These are phyloP conservation scores for Scheffersomyces quercinus DNA, from an alignment of 1,139 yeast genomes.

Conservation along the genomic window DNA sequence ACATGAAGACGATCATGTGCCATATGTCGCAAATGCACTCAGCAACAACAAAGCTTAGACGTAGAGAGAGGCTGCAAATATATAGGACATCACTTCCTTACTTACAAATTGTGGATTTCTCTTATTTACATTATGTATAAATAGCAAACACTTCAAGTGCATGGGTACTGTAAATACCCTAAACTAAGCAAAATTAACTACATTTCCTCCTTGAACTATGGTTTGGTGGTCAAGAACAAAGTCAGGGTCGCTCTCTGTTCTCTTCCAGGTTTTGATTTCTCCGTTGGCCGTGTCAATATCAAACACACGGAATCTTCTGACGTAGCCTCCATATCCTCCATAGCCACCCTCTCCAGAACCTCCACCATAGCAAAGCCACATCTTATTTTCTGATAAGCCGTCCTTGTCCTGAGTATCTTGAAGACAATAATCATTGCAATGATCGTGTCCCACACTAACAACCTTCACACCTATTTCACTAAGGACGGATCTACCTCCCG, in stretches of 20 bases:
- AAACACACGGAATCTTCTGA: slow-evolving; percentile 71
- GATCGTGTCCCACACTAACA: slow-evolving; percentile 89
- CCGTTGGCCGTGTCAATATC: slow-evolving; percentile 59
- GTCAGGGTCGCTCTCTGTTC: slow-evolving; percentile 56
- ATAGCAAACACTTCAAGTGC: too few relatives aligned
- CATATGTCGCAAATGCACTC: too few relatives aligned
- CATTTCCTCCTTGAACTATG: slow-evolving; percentile 53
- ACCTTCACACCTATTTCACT: slow-evolving; percentile 67
- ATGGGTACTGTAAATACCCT: too few relatives aligned
- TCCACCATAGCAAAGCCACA: slow-evolving; percentile 95
- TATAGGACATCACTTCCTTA: too few relatives aligned
- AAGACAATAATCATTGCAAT: slow-evolving; percentile 87
- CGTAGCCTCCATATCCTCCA: slow-evolving; percentile 84
- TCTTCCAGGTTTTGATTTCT: slow-evolving; percentile 71
- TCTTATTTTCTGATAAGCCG: slow-evolving; percentile 33
- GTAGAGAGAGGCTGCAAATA: too few relatives aligned
- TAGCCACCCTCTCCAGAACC: slow-evolving; percentile 94
- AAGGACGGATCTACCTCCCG: slow-evolving; percentile 61
- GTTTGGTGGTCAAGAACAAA: slow-evolving; percentile 56
- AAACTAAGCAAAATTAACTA: slow-evolving; percentile 12
- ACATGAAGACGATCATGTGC: too few relatives aligned
- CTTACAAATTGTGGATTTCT: too few relatives aligned
- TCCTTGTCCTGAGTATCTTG: slow-evolving; percentile 34
- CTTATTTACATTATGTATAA: too few relatives aligned
- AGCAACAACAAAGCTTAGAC: too few relatives aligned